These are phyloP conservation scores for Hemileccinum rubropunctum DNA, from an alignment of 768 basidiomycete genomes.

Conservation along the genomic window DNA sequence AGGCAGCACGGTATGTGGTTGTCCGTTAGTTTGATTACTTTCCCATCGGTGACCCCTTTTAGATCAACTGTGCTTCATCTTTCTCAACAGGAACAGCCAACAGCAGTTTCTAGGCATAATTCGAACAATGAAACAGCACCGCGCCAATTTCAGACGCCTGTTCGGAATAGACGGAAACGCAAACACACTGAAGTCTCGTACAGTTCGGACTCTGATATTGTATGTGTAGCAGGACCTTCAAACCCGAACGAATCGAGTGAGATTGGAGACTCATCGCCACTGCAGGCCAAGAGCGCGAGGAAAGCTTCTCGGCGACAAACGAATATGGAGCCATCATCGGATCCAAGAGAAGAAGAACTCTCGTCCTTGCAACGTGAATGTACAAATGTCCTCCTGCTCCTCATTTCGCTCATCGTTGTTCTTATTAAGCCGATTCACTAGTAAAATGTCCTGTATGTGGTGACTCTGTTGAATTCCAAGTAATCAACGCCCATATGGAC, in stretches of 20 bases:
- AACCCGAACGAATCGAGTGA: constrained; percentile 24
- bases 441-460: constrained; percentile 66
- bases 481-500: constrained; percentile 69
- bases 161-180: constrained; percentile 35
- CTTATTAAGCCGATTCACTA: constrained; percentile 29
- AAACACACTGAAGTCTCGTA: constrained; percentile 23
- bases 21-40: background rate
- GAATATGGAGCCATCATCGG: constrained; percentile 28
- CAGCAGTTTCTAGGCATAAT: constrained; percentile 5
- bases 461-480: constrained; percentile 40
- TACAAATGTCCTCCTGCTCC: background rate
- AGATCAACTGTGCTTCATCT: constrained; percentile 47
- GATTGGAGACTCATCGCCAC: constrained; percentile 20
- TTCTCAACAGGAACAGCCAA: constrained; percentile 33
- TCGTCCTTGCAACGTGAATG: constrained; percentile 14
- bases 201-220: constrained; percentile 28
- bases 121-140: constrained; percentile 14
- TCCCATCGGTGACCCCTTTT: background rate
- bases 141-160: constrained; percentile 12
- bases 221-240: constrained; percentile 31
- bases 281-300: constrained; percentile 18
- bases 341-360: constrained; percentile 31
- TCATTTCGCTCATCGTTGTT: background rate
- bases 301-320: constrained; percentile 13
- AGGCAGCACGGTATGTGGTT: constrained; percentile 54